Conservation (phyloP, 495 filamentous ascomycete species). For the Rhizodiscina lignyota region DNA sequence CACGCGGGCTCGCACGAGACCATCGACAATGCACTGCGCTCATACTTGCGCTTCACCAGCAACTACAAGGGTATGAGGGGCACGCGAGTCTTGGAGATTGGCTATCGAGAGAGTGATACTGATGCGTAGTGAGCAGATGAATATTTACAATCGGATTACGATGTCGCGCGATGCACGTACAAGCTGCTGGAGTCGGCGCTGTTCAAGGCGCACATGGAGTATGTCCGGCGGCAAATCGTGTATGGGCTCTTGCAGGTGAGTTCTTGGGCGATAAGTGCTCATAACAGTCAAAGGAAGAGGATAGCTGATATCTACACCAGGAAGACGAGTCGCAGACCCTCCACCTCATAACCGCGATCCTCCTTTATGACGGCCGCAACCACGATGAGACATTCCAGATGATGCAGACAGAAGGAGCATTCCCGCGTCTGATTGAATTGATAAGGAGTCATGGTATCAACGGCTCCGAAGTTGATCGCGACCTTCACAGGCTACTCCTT, state of each 20-base stretch:
- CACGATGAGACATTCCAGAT: constrained; percentile 64
- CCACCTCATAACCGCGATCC: constrained; percentile 66
- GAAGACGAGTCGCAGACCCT: constrained; percentile 68
- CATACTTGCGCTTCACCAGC: constrained; percentile 65
- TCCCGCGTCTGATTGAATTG: constrained; percentile 67
- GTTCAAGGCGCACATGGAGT: constrained; percentile 58
- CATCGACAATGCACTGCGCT: constrained; percentile 76
- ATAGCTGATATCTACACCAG: no score
- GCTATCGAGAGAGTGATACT: background rate
- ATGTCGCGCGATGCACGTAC: constrained; percentile 70
- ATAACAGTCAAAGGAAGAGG: background rate
- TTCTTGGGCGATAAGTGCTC: background rate
- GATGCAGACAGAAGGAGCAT: constrained; percentile 76
- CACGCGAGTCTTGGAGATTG: background rate
- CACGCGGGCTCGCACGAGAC: constrained; percentile 56
- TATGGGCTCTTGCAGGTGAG: constrained; percentile 73
- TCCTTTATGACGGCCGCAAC: constrained; percentile 77
- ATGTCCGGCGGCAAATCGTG: constrained; percentile 84
- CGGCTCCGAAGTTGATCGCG: constrained; percentile 34
- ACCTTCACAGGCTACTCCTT: constrained; percentile 65
- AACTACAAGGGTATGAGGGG: constrained; percentile 46
- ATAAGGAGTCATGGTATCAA: constrained; percentile 41
- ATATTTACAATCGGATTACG: constrained; percentile 70
- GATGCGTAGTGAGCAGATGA: constrained; percentile 33
- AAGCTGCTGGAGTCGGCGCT: constrained; percentile 59